A percentile compares a stretch with the other conserved stretches of the same genome.
These are phyloP conservation scores for Ophiostoma triangulosporum DNA, from an alignment of 2,329 filamentous ascomycete species.

Conservation along the genomic window DNA sequence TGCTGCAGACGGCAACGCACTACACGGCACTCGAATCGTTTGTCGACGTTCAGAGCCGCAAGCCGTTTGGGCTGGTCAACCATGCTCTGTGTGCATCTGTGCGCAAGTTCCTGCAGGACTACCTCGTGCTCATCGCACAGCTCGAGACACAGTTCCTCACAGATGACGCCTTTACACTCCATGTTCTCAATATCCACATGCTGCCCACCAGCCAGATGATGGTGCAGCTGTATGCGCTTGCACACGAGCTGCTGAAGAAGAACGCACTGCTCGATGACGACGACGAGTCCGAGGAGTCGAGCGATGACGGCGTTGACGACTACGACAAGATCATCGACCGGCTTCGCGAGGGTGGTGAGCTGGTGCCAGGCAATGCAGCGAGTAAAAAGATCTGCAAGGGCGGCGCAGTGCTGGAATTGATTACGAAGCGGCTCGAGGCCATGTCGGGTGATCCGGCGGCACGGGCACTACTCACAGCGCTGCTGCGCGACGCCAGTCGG, in stretches of 20 bases:
- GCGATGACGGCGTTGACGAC: slow-evolving; percentile 67
- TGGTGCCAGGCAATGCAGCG: slow-evolving; percentile 63
- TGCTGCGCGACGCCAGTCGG: slow-evolving; percentile 76
- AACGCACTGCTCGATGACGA: slow-evolving; percentile 81
- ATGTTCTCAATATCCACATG: slow-evolving; percentile 84
- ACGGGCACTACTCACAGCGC: slow-evolving; percentile 61
- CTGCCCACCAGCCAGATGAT: slow-evolving; percentile 86
- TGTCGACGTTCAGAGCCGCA: slow-evolving; percentile 83
- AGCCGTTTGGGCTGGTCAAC: slow-evolving; percentile 88
- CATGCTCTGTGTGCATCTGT: slow-evolving; percentile 94
- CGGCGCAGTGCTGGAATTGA: slow-evolving; percentile 79
- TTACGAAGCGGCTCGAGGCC: slow-evolving; percentile 71
- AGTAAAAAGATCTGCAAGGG: slow-evolving; percentile 92
- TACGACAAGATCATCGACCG: slow-evolving; percentile 90
- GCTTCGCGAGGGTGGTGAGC: slow-evolving; percentile 71
- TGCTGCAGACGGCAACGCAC: slow-evolving; percentile 89
- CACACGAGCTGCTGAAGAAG: slow-evolving; percentile 73
- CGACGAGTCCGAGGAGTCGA: slow-evolving; percentile 53
- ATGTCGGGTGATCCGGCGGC: slow-evolving; percentile 93
- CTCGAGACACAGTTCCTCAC: slow-evolving; percentile 87
- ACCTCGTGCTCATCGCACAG: slow-evolving; percentile 82
- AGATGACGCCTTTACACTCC: slow-evolving; percentile 77
- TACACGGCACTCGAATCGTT: slow-evolving; percentile 86
- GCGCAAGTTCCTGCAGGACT: slow-evolving; percentile 82
- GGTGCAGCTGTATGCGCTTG: slow-evolving; percentile 75